Base-by-base conservation (phyloP, 768 basidiomycete species). In the Kwoniella dejecticola region DNA sequence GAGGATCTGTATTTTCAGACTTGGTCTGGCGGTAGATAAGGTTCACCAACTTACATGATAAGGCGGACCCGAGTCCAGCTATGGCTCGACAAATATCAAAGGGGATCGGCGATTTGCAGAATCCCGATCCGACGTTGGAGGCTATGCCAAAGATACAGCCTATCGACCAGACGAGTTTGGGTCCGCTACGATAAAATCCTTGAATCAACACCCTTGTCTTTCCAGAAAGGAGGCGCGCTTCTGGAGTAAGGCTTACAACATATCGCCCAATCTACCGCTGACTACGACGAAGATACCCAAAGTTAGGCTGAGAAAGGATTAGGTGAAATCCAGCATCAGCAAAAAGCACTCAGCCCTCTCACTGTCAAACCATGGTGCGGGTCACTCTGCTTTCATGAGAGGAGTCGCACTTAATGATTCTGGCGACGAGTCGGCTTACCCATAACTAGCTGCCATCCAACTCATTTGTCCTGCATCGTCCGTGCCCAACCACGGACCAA, bases 241-340 rank as follows among this genome's bases (percentile, higher is more conserved):
- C 26, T 56, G 3, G 27, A 12, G 23, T 56, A 15, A 30, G 26
- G 56, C 68, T 38, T 60, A 69, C 49, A 59, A 68, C 12, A 72
- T 38, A 52, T 72, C 71, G 0, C 71, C 71, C 11, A 66, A 40
- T 48, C 71, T 52, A 21, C 71, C 71, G 3, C 65, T 64, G 29
- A 58, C 30, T 17, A 72, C 53, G 23, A 72, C 59, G 23, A 72
- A 70, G 19, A 70, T 66, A 6, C 71, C 71, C 4, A 72, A 53
- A 8, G 71, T 72, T 24, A 72, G 49, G 19, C 60, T 72, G 57
- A 8, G 40, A 60, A 8, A 17, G 29, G 2, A 26, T 11, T 24
- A 47, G 15, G 19, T 23, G 24, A 12, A 50, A 50, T 50, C 41
- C 15, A 29, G 19, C 41, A 21, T 36, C 29, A 12, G 36, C 10